Conservation (phyloP, 352 stramenopile genomes). For the Phytophthora pini region DNA sequence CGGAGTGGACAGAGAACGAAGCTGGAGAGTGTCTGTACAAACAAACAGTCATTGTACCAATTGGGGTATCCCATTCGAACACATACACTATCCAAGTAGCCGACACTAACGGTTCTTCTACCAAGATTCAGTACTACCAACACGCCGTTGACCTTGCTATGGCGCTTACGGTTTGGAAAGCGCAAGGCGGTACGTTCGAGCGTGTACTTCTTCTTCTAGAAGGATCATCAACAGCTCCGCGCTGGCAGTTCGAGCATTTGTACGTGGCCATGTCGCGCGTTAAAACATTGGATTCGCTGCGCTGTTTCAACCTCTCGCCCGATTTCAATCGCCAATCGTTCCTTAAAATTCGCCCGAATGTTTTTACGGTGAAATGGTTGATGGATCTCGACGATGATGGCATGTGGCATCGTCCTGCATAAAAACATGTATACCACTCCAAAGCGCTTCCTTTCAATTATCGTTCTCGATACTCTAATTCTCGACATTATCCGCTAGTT, state of each 20-base stretch:
- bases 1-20: too few relatives aligned
- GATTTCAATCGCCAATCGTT: too few relatives aligned
- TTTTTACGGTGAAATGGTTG: too few relatives aligned
- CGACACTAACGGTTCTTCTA: not conserved
- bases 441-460: too few relatives aligned
- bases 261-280: not conserved
- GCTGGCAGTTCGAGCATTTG: not conserved
- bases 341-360: too few relatives aligned
- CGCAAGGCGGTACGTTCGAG: not conserved
- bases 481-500: too few relatives aligned
- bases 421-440: too few relatives aligned
- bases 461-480: too few relatives aligned
- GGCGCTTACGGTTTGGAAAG: not conserved
- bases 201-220: not conserved
- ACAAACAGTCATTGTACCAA: not conserved
- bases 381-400: too few relatives aligned
- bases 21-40: not conserved
- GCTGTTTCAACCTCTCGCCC: too few relatives aligned
- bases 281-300: not conserved
- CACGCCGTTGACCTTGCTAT: not conserved
- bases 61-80: not conserved
- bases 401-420: too few relatives aligned
- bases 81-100: not conserved
- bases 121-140: not conserved
- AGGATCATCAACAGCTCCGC: not conserved